Conservation (phyloP, 2,329 filamentous ascomycete genomes). For the Cercospora sojina region DNA sequence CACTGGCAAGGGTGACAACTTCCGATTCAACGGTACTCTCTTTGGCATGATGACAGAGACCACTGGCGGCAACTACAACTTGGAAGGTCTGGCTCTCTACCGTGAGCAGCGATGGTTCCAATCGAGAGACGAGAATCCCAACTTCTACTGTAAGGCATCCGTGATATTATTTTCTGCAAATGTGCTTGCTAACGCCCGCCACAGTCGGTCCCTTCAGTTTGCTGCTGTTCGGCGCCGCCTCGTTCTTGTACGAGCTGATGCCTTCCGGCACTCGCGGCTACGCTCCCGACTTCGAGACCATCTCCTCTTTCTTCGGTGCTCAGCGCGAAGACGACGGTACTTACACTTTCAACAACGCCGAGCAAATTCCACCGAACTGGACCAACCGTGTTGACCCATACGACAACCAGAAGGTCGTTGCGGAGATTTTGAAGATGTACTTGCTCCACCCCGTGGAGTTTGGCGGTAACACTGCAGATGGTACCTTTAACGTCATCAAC, state of each 20-base stretch:
- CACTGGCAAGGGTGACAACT: constrained; percentile 40
- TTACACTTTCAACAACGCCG: constrained; percentile 41
- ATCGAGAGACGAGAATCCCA: constrained; percentile 41
- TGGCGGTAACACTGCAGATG: constrained; percentile 21
- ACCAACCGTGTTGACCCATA: constrained; percentile 38
- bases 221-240: constrained; percentile 45
- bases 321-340: constrained; percentile 39
- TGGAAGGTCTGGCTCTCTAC: constrained; percentile 42
- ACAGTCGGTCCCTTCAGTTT: constrained; percentile 39
- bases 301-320: constrained; percentile 44
- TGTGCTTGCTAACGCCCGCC: neutral
- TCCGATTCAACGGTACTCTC: constrained; percentile 44
- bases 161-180: too few species aligned
- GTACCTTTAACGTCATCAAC: constrained; percentile 30
- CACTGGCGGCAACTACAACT: constrained; percentile 40
- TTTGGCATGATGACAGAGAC: constrained; percentile 42
- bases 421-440: constrained; percentile 46
- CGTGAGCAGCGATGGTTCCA: constrained; percentile 44
- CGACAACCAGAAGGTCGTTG: constrained; percentile 39
- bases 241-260: constrained; percentile 47
- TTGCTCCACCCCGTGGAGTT: constrained; percentile 40
- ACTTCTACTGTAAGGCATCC: constrained; percentile 40
- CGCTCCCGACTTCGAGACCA: constrained; percentile 39
- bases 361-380: constrained; percentile 46
- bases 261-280: constrained; percentile 38